Base-by-base conservation (phyloP, 805 yeast genomes). In the Starmerella apicola region DNA sequence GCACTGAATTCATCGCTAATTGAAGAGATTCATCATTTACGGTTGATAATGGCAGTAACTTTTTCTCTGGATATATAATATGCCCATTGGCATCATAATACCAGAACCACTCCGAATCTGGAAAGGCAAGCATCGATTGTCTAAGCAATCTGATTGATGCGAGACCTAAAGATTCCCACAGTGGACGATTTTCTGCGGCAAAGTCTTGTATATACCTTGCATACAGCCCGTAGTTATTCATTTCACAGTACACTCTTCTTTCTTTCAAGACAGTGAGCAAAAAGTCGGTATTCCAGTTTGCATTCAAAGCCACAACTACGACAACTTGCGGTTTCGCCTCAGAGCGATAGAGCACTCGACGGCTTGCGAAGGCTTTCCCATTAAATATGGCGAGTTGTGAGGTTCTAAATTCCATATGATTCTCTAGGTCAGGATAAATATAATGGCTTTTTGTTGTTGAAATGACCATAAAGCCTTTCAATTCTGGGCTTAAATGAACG, bases 51-150 rank as follows among this genome's bases (percentile, higher is more conserved):
- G 34, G 34, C 7, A 32, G 8, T n/a, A 18, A 8, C 5, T n/a
- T 10, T n/a, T 32, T 5, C 12, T 32, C n/a, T 5, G 26, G 6
- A 39, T 78, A 71, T 79, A 78, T 76, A 41, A 84, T 74, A 41
- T 79, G 62, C 0, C 84, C 72, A 51, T 78, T 74, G 49, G 81
- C 72, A 55, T 80, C 93, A 33, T 84, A 53, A 52, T 74, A 82
- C 84, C 94, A 80, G 51, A 83, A 75, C 68, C 82, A 81, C 52
- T 80, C 74, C 16, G 93, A 78, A 28, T 74, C 65, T 1, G 95
- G 95, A 62, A 83, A 83, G 0, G 93, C 88, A 55, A 71, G 74
- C 77, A 85, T 76, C n/a, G 95, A 95, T 24, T 84, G 84, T 44
- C 93, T 70, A 56, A 82, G 55, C 28, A 74, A 56, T 42, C 68